Evolutionary conservation across 805 yeast genomes (phyloP).

Genomic region (Ogataea nonfermentans): DNA sequence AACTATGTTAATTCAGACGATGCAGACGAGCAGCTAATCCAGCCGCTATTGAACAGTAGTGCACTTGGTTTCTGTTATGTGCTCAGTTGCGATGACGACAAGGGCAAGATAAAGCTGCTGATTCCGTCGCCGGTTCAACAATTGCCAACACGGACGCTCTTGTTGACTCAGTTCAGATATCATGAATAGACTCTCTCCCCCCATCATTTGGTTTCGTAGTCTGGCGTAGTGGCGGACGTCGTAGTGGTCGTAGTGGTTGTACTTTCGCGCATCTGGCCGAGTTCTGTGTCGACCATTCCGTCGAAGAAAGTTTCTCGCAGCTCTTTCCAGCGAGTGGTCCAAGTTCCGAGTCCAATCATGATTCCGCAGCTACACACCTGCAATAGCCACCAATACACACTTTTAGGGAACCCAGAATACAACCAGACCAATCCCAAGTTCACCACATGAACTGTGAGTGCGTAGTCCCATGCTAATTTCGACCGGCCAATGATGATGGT

Average conservation of each 20-base stretch:
- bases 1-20: slow-evolving; percentile 33
- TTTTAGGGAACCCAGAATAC: slow-evolving; percentile 65
- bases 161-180: slow-evolving; percentile 78
- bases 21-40: slow-evolving; percentile 35
- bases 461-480: slow-evolving; percentile 95
- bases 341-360: slow-evolving; percentile 79
- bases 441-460: slow-evolving; percentile 84
- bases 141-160: slow-evolving; percentile 69
- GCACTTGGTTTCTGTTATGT: slow-evolving; percentile 79
- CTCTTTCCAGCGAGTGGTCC: slow-evolving; percentile 91
- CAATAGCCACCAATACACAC: slow-evolving; percentile 79
- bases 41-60: slow-evolving; percentile 19
- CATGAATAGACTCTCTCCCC: slow-evolving; percentile 53
- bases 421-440: slow-evolving; percentile 69
- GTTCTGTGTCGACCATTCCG: slow-evolving; percentile 64
- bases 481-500: slow-evolving; percentile 89
- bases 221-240: slow-evolving; percentile 12
- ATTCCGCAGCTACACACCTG: slow-evolving; percentile 67
- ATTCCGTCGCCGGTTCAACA: slow-evolving; percentile 82
- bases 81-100: slow-evolving; percentile 60
- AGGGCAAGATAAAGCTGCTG: slow-evolving; percentile 63
- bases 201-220: slow-evolving; percentile 4
- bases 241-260: slow-evolving; percentile 11
- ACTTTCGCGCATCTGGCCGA: slow-evolving; percentile 32
- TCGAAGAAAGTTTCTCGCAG: slow-evolving; percentile 87